Conservation (phyloP, 1,284 basidiomycete species). For the Ceratorhiza oryzae-sativae region DNA sequence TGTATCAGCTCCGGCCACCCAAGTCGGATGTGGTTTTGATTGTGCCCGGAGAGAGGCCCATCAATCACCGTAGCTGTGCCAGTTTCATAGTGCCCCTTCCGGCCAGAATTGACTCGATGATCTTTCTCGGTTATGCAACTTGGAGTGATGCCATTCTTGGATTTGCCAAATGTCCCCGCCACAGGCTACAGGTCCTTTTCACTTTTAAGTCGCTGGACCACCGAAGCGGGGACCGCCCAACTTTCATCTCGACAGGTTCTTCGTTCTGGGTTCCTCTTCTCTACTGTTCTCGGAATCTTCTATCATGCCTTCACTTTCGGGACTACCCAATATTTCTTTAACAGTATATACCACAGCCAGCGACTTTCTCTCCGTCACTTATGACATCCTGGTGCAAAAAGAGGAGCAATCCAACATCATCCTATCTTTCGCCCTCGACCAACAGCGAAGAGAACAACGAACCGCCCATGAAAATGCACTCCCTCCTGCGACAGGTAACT, state of each 20-base stretch:
- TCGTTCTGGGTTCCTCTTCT: not conserved
- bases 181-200: slow-evolving; percentile 3
- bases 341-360: slow-evolving; percentile 56
- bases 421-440: slow-evolving; percentile 58
- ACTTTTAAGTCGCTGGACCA: not conserved
- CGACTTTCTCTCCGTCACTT: slow-evolving; percentile 51
- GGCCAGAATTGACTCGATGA: not conserved
- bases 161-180: slow-evolving; percentile 4
- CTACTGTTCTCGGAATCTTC: not conserved
- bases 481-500: slow-evolving; percentile 46
- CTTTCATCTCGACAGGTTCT: not conserved
- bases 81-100: not conserved
- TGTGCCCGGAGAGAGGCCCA: slow-evolving; percentile 4
- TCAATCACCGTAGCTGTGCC: slow-evolving; percentile 32
- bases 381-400: slow-evolving; percentile 49
- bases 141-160: not conserved
- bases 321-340: slow-evolving; percentile 49
- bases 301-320: slow-evolving; percentile 33
- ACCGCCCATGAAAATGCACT: not conserved
- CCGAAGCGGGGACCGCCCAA: not conserved
- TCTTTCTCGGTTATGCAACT: slow-evolving; percentile 1
- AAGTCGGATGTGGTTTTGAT: slow-evolving; percentile 11
- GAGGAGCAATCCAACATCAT: slow-evolving; percentile 62
- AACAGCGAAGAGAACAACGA: slow-evolving; percentile 43
- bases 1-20: slow-evolving; percentile 19